Evolutionary conservation across 2,329 filamentous ascomycete species (phyloP), one percentile per base, ranked within the genome.

Genomic region (Monosporascus sp.): DNA sequence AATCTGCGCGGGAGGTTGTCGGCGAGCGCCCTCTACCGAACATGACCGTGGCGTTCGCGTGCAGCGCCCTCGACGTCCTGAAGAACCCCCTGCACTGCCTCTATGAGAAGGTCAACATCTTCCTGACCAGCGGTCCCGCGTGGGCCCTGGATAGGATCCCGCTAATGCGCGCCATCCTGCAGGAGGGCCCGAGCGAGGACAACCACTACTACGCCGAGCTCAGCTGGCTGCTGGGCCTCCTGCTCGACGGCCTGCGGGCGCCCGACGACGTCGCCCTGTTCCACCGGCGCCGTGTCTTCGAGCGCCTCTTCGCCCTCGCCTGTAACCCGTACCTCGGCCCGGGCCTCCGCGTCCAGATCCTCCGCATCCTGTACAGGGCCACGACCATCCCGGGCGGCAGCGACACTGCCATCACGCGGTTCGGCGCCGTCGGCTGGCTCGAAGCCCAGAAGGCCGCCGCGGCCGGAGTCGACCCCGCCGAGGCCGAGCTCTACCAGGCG

Each of bases 61-160:
- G 81, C 47, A 83, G 84, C 58, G 83, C 86, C 1, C 76, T 96
- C 7, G 74, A 80, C 1, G 83, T 96, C 17, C 73, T 96, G 46
- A 80, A 78, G 22, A 86, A 90, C 56, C 93, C 93, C 0, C 78
- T 90, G 17, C 90, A 96, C 65, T 83, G 82, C 55, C 80, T 97
- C 38, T 97, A 96, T 67, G 82, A 85, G 54, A 96, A 96, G 67
- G 75, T 94, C 70, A 96, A 96, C 73, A 77, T 79, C 6, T 97
- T 92, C 68, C 80, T 97, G 37, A 89, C 89, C 22, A 85, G 85
- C 50, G 82, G 85, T 0, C 92, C 93, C 1, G 70, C 78, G 24
- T 97, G 93, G 93, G 78, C 85, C 14, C 66, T 86, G 18, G 82
- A 89, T 54, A 86, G 83, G 65, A 82, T 94, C 24, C 80, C 94